Conservation (phyloP, 768 basidiomycete species). For the Auriscalpium microsporum region DNA sequence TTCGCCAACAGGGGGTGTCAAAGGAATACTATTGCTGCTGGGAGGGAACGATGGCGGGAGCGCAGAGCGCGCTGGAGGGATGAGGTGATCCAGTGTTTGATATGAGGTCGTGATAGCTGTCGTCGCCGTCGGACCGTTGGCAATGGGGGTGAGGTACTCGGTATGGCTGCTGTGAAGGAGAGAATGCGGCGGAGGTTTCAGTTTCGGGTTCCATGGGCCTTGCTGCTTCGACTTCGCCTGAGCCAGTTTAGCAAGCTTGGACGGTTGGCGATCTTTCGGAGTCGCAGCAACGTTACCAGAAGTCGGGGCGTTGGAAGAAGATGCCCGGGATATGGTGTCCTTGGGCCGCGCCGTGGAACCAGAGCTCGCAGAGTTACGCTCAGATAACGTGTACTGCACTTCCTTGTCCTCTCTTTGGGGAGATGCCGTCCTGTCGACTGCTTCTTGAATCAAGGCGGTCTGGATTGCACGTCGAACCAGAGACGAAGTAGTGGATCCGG, state of each 20-base stretch:
- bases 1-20: constrained; percentile 21
- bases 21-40: constrained; percentile 1
- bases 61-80: constrained; percentile 17
- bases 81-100: constrained; percentile 60
- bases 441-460: constrained; percentile 59
- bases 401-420: constrained; percentile 5
- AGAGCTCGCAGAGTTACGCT: constrained; percentile 5
- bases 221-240: constrained; percentile 41
- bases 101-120: constrained; percentile 81
- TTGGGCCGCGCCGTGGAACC: constrained; percentile 10
- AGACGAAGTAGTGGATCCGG: constrained; percentile 44
- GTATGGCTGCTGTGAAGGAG: constrained; percentile 44
- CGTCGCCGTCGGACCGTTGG: constrained; percentile 76
- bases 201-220: constrained; percentile 18
- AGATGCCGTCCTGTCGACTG: constrained; percentile 28
- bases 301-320: constrained; percentile 1
- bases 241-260: constrained; percentile 69
- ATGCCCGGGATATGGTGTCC: neutral
- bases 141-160: constrained; percentile 68
- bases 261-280: constrained; percentile 25
- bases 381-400: constrained; percentile 5
- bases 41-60: constrained; percentile 19
- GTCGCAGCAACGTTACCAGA: neutral
- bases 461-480: constrained; percentile 59
- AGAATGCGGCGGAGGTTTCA: constrained; percentile 18